Conservation (phyloP, 1,139 yeast species). For the Candida gigantensis region DNA sequence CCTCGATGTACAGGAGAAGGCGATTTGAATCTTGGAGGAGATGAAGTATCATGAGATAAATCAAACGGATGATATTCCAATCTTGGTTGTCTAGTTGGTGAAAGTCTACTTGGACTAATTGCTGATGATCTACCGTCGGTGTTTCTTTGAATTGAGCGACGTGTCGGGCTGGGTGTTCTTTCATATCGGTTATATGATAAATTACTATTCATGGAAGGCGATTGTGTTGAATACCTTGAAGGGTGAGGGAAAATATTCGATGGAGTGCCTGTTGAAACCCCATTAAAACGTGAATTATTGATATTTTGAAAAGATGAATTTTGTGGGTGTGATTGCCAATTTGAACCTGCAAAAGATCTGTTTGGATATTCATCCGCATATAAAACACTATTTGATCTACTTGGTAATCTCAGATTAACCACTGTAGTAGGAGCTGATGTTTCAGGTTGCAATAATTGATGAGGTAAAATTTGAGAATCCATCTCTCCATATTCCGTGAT, state of each 20-base stretch:
- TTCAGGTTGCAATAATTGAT: constrained; percentile 5
- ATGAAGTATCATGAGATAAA: background rate
- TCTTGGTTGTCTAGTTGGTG: constrained; percentile 9
- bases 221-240: constrained; percentile 1
- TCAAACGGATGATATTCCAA: constrained; percentile 6
- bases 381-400: constrained; percentile 8
- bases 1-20: constrained; percentile 11
- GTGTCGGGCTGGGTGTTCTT: constrained; percentile 8
- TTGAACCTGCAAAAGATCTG: background rate
- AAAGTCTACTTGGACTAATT: constrained; percentile 12
- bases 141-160: too few relatives aligned
- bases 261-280: background rate
- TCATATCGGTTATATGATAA: constrained; percentile 4
- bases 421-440: constrained; percentile 2
- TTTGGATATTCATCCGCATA: constrained; percentile 1
- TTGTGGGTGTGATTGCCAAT: constrained; percentile 2
- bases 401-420: constrained; percentile 5
- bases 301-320: constrained; percentile 1
- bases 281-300: background rate
- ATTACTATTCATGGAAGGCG: constrained; percentile 4
- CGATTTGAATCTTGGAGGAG: constrained; percentile 9
- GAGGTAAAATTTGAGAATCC: constrained; percentile 10
- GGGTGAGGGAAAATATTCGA: background rate
- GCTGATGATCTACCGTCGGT: background rate
- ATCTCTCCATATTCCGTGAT: constrained; percentile 16